These are phyloP conservation scores for Phytophthora cactorum DNA, from an alignment of 352 stramenopile species.

Conservation along the genomic window DNA sequence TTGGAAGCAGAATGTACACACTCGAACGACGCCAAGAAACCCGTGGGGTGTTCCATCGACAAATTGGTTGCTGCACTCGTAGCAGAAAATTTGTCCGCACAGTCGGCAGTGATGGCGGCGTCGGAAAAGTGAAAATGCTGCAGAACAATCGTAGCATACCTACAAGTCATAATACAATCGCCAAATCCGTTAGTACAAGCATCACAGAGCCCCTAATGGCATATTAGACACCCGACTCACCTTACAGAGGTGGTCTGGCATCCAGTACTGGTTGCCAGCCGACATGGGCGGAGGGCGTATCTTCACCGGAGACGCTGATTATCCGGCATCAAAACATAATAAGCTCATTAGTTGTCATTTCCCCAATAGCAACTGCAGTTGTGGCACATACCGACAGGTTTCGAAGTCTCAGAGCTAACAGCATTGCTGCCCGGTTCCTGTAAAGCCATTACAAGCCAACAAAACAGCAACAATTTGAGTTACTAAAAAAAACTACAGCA, in stretches of 20 bases:
- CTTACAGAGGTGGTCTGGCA: slow-evolving; percentile 87
- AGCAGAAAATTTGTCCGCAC: slow-evolving; percentile 88
- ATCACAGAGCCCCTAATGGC: neutral
- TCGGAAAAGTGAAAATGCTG: slow-evolving; percentile 82
- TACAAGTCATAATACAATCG: slow-evolving; percentile 13
- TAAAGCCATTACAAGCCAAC: neutral
- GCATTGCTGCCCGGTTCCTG: slow-evolving; percentile 27
- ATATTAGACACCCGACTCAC: slow-evolving; percentile 30
- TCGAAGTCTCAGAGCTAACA: neutral
- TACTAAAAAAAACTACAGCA: neutral
- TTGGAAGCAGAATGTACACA: slow-evolving; percentile 79
- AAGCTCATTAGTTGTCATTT: slow-evolving; percentile 3
- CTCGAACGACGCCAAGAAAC: slow-evolving; percentile 61
- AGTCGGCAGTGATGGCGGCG: slow-evolving; percentile 88
- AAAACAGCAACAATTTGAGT: slow-evolving; percentile 3
- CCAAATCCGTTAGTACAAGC: neutral
- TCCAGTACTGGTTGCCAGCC: slow-evolving; percentile 77
- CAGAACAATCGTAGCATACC: slow-evolving; percentile 86
- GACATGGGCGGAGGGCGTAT: slow-evolving; percentile 44
- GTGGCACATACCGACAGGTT: slow-evolving; percentile 20
- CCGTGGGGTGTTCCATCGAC: slow-evolving; percentile 66
- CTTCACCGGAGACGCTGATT: slow-evolving; percentile 35
- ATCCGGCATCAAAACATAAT: neutral
- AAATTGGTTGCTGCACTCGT: slow-evolving; percentile 83
- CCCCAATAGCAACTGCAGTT: neutral